These are phyloP conservation scores for Scenedesmus sp. DNA, from an alignment of 163 green algal genomes.

Conservation along the genomic window DNA sequence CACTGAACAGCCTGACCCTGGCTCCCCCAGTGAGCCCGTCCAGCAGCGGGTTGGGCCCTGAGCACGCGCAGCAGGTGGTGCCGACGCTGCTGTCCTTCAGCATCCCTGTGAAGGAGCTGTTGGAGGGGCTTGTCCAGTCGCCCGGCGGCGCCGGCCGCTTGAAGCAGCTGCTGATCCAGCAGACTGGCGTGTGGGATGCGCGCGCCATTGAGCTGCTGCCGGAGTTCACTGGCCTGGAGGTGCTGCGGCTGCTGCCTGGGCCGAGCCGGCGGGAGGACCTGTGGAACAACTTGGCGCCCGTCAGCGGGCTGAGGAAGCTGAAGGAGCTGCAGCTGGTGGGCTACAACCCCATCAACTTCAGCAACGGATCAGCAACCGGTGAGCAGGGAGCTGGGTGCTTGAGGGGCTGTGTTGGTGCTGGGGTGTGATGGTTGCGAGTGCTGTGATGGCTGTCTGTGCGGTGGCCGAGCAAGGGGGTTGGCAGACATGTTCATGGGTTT, in stretches of 20 bases:
- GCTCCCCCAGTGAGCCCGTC: conserved; percentile 4
- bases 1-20: conserved; percentile 9
- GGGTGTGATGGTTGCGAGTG: background rate
- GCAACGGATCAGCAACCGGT: conserved; percentile 44
- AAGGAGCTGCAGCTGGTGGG: conserved; percentile 49
- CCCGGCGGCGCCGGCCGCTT: background rate
- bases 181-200: background rate
- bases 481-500: too few species aligned
- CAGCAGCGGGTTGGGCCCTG: conserved; percentile 11
- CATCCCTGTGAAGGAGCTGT: conserved; percentile 1
- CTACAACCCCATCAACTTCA: conserved; percentile 47
- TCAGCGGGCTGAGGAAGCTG: conserved; percentile 13
- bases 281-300: conserved; percentile 30
- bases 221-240: conserved; percentile 25
- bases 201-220: background rate
- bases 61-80: conserved; percentile 43
- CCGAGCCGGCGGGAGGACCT: background rate
- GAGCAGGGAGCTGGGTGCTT: background rate
- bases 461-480: background rate
- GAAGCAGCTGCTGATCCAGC: conserved; percentile 39
- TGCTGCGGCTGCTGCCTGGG: conserved; percentile 1
- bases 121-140: background rate
- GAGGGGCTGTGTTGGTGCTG: background rate
- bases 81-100: conserved; percentile 32
- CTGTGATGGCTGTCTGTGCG: background rate